These are phyloP conservation scores for Kodamaea hsintzibuensis DNA, from an alignment of 805 yeast genomes.

Conservation along the genomic window DNA sequence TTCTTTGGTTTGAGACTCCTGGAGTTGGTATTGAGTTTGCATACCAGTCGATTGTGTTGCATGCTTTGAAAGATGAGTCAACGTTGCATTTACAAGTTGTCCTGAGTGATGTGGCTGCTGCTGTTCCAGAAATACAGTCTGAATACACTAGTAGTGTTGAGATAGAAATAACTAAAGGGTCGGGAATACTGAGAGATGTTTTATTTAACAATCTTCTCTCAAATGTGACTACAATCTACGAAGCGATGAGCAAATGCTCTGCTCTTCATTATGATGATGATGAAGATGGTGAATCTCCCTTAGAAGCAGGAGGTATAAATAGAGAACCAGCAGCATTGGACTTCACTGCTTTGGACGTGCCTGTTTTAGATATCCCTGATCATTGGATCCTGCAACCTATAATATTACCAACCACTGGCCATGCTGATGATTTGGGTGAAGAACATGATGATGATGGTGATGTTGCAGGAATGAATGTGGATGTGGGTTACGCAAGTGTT, in stretches of 20 bases:
- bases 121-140: slow-evolving; percentile 11
- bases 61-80: slow-evolving; percentile 28
- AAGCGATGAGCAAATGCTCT: slow-evolving; percentile 39
- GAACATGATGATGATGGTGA: slow-evolving; percentile 16
- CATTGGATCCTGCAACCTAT: slow-evolving; percentile 19
- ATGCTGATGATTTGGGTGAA: slow-evolving; percentile 39
- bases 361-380: slow-evolving; percentile 24
- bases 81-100: slow-evolving; percentile 35
- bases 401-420: slow-evolving; percentile 25
- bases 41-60: slow-evolving; percentile 34
- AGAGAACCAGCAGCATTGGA: slow-evolving; percentile 1
- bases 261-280: slow-evolving; percentile 37
- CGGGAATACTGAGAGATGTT: slow-evolving; percentile 8
- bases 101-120: slow-evolving; percentile 19
- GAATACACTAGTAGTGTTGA: slow-evolving; percentile 24
- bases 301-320: slow-evolving; percentile 7
- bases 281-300: slow-evolving; percentile 11
- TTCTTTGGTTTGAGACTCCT: slow-evolving; percentile 29
- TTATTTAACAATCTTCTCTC: slow-evolving; percentile 12
- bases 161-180: slow-evolving; percentile 13
- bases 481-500: slow-evolving; percentile 37
- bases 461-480: slow-evolving; percentile 44
- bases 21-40: slow-evolving; percentile 34
- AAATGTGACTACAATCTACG: slow-evolving; percentile 23
- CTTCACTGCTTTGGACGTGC: slow-evolving; percentile 10